Conservation (phyloP, 805 yeast genomes). For the Maudiozyma saulgeensis region DNA sequence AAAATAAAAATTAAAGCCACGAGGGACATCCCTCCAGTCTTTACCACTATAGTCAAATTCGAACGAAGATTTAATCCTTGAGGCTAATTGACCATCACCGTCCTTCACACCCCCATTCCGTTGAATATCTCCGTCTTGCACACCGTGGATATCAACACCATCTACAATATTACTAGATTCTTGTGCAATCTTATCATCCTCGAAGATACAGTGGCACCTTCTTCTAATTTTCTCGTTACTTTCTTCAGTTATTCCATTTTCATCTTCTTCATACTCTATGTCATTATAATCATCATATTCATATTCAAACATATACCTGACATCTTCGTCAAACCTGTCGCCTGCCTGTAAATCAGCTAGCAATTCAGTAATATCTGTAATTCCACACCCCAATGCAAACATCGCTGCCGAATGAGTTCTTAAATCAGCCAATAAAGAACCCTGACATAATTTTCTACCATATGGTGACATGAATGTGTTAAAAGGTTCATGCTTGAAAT, state of each 20-base stretch:
- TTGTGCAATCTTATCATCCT: conserved; percentile 25
- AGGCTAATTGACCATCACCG: conserved; percentile 17
- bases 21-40: conserved; percentile 66
- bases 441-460: conserved; percentile 51
- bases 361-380: conserved; percentile 44
- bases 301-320: conserved; percentile 48
- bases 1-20: conserved; percentile 43
- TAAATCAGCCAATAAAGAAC: conserved; percentile 50
- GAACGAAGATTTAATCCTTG: conserved; percentile 29
- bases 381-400: conserved; percentile 38
- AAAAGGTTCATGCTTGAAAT: conserved; percentile 49
- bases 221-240: not conserved
- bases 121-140: not conserved
- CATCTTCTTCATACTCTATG: conserved; percentile 9
- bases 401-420: conserved; percentile 49
- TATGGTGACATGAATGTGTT: conserved; percentile 56
- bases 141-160: not conserved
- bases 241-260: not conserved
- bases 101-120: not conserved
- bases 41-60: conserved; percentile 52
- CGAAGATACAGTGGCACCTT: conserved; percentile 32
- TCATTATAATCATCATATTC: conserved; percentile 39
- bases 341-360: conserved; percentile 47
- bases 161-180: conserved; percentile 10
- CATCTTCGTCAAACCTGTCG: conserved; percentile 63